Evolutionary conservation across 2,329 filamentous ascomycete genomes (phyloP).

Genomic region (Talaromyces islandicus): DNA sequence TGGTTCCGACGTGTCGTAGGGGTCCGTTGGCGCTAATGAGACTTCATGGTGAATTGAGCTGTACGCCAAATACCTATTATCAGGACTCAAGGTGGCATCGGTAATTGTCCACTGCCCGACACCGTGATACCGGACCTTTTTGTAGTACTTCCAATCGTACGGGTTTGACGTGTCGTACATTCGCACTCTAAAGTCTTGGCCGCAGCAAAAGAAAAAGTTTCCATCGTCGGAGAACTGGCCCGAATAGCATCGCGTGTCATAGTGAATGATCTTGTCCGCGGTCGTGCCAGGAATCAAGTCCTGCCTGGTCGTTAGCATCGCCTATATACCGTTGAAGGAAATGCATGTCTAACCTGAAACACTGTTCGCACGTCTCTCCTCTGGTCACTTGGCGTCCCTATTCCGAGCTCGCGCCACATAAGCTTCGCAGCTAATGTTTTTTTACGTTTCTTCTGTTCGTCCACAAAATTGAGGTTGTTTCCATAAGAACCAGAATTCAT

Average conservation of each 20-base stretch:
- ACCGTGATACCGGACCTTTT: slow-evolving; percentile 70
- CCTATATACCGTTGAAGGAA: slow-evolving; percentile 7
- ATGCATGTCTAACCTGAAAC: slow-evolving; percentile 50
- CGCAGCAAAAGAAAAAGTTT: slow-evolving; percentile 92
- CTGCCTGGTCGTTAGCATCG: slow-evolving; percentile 37
- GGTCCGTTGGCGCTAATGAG: slow-evolving; percentile 81
- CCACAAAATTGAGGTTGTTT: slow-evolving; percentile 51
- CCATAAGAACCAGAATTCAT: slow-evolving; percentile 84
- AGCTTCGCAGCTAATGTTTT: slow-evolving; percentile 61
- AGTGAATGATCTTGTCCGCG: slow-evolving; percentile 83
- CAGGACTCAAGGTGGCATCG: slow-evolving; percentile 82
- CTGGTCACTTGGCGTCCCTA: slow-evolving; percentile 53
- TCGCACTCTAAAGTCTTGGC: slow-evolving; percentile 86
- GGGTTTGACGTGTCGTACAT: slow-evolving; percentile 98
- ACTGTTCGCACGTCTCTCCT: slow-evolving; percentile 62
- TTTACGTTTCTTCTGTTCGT: slow-evolving; percentile 51
- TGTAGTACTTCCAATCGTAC: slow-evolving; percentile 94
- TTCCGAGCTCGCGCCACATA: slow-evolving; percentile 74
- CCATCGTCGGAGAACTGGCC: slow-evolving; percentile 96
- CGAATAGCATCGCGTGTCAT: slow-evolving; percentile 80
- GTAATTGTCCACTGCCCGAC: slow-evolving; percentile 94
- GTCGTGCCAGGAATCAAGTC: slow-evolving; percentile 69
- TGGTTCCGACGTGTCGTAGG: slow-evolving; percentile 72
- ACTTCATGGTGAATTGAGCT: slow-evolving; percentile 81
- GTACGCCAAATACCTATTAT: slow-evolving; percentile 88